Evolutionary conservation across 2,329 filamentous ascomycete species (phyloP).

Genomic region (Fusarium sp.): DNA sequence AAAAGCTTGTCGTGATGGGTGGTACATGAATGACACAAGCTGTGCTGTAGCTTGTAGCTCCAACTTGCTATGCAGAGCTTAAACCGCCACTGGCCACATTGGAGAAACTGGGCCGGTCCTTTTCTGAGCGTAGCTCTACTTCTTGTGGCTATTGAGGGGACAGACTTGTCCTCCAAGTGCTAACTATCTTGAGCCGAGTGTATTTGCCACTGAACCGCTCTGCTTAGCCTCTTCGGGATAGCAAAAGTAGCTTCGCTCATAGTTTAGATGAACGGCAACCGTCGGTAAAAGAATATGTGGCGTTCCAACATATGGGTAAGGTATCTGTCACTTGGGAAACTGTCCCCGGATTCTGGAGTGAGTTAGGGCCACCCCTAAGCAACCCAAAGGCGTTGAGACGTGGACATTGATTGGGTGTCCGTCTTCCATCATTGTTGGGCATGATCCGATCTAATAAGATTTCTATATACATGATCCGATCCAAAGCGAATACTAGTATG

Average conservation of each 20-base stretch:
- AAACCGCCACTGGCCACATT: not conserved
- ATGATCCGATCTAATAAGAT: too few species aligned
- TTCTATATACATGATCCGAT: too few species aligned
- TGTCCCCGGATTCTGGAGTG: too few species aligned
- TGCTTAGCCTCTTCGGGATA: not conserved
- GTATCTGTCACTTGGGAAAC: not conserved
- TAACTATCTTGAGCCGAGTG: not conserved
- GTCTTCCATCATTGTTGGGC: too few species aligned
- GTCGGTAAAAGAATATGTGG: not conserved
- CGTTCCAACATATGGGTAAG: too few species aligned
- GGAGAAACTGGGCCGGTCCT: not conserved
- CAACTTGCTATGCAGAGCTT: not conserved
- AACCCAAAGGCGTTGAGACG: too few species aligned
- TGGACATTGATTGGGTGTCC: too few species aligned
- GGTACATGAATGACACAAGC: not conserved
- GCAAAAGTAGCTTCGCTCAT: not conserved
- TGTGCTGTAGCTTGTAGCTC: not conserved
- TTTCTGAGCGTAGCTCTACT: too few species aligned
- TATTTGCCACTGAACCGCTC: not conserved
- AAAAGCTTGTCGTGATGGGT: constrained; percentile 2
- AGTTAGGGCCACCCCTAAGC: too few species aligned
- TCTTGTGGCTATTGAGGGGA: too few species aligned
- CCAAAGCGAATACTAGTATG: too few species aligned
- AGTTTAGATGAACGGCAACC: not conserved
- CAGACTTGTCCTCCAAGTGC: not conserved